Evolutionary conservation across 164 flowering plant species (phyloP), one percentile per base, ranked within the genome.

Genomic region (Akebia trifoliata): DNA sequence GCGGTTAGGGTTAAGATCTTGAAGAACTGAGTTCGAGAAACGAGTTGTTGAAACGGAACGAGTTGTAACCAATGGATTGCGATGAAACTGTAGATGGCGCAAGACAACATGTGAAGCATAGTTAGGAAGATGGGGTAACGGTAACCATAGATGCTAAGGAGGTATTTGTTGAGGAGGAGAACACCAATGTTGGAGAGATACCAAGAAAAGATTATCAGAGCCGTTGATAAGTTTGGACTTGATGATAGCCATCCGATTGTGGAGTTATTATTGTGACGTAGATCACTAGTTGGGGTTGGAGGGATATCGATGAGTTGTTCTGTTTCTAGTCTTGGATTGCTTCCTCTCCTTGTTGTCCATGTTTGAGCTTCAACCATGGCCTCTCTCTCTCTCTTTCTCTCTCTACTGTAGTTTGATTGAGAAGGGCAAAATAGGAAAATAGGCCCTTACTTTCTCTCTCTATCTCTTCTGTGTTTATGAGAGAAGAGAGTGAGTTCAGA

Each of bases 81-180:
- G 25, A 73, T 37, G 43, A 63, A 71, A 70, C 87, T 77, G 72
- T 87, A 87, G 25, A 62, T 28, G 14, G 90, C 63, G 68, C 96
- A 88, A 4, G 96, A 72, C 0, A 88, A 14, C 98, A 91, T 91
- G 71, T 91, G 98, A 25, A 86, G 70, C 85, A 86, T 80, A 17
- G 98, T 91, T 17, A 91, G 76, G 74, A 91, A 88, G 71, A 91
- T 91, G 0, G 98, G 96, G 80, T 81, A 91, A 1, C 86, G 79
- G 67, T 45, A 88, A 52, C 96, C 96, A 34, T 86, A 88, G 80
- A 74, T 61, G 72, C 86, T 80, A 60, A 91, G 80, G 12, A 91
- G 76, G 69, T 91, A 91, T 70, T 91, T 91, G 81, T 91, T 91
- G 30, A 91, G 86, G 7, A 91, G 74, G 9, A 88, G 85, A 9